phyloP scores from a whole-genome alignment of 345 rosid species.

The Citrus inodora region DNA sequence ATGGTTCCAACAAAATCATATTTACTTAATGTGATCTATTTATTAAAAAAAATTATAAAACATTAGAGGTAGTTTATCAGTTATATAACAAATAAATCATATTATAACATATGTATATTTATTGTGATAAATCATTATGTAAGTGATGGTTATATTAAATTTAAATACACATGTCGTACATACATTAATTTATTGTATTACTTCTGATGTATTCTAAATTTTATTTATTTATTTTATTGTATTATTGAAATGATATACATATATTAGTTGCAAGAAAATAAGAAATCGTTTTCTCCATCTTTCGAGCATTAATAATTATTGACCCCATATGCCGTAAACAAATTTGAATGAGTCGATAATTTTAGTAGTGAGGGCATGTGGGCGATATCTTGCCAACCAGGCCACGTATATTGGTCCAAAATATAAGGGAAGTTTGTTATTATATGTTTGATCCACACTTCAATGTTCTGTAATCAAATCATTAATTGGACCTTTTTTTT shows the following conservation, averaged over 20 bases:
- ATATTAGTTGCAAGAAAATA: too few relatives aligned
- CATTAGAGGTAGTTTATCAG: too few relatives aligned
- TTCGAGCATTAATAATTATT: background rate
- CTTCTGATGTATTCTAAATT: too few relatives aligned
- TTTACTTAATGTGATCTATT: background rate
- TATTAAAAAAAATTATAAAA: too few relatives aligned
- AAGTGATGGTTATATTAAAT: too few relatives aligned
- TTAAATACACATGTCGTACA: too few relatives aligned
- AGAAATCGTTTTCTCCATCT: background rate
- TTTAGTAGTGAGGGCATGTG: background rate
- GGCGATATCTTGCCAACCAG: slow-evolving; percentile 14
- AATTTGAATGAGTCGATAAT: background rate
- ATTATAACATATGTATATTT: too few relatives aligned
- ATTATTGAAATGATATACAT: background rate
- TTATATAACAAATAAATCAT: too few relatives aligned
- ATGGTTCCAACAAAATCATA: background rate
- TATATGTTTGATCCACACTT: background rate
- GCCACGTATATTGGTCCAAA: background rate
- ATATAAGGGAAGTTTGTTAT: background rate
- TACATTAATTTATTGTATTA: too few relatives aligned
- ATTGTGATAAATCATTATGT: rapidly evolving
- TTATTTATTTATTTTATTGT: background rate
- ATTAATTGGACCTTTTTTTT: background rate
- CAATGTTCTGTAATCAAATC: background rate
- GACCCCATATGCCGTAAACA: background rate